These are phyloP conservation scores for Trametes cubensis DNA, from an alignment of 768 basidiomycete genomes.

Conservation along the genomic window DNA sequence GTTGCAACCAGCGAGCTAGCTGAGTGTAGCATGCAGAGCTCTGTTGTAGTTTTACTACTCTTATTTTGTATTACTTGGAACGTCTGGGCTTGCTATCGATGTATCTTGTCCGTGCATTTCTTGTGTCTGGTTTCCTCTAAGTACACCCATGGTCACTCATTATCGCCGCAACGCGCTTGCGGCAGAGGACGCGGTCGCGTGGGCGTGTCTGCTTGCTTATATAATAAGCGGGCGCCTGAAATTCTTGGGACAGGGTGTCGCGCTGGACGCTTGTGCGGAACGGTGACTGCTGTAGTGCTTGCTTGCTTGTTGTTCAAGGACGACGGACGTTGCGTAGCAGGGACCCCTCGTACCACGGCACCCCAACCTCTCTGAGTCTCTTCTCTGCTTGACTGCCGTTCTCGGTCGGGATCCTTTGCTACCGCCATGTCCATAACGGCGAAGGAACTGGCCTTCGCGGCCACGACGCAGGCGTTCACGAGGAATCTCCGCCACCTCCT, in stretches of 20 bases:
- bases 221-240: constrained; percentile 12
- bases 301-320: too few species aligned
- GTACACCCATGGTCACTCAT: too few species aligned
- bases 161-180: too few species aligned
- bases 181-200: constrained; percentile 22
- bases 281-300: background rate
- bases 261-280: constrained; percentile 14
- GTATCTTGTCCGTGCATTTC: constrained; percentile 2
- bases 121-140: background rate
- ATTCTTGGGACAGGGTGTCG: constrained; percentile 21
- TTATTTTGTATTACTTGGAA: constrained; percentile 24
- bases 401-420: background rate
- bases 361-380: background rate
- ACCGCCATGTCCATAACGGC: constrained; percentile 13
- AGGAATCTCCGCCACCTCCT: constrained; percentile 67
- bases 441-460: constrained; percentile 28
- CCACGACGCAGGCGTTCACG: constrained; percentile 47
- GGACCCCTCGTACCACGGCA: background rate
- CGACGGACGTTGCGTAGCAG: background rate
- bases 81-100: constrained; percentile 14
- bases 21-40: constrained; percentile 17
- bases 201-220: constrained; percentile 13
- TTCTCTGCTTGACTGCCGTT: background rate
- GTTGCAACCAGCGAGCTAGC: background rate
- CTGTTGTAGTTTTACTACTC: constrained; percentile 22